Evolutionary conservation across 148 eudicot species (phyloP).

Genomic region (Vaccinium corymbosum): DNA sequence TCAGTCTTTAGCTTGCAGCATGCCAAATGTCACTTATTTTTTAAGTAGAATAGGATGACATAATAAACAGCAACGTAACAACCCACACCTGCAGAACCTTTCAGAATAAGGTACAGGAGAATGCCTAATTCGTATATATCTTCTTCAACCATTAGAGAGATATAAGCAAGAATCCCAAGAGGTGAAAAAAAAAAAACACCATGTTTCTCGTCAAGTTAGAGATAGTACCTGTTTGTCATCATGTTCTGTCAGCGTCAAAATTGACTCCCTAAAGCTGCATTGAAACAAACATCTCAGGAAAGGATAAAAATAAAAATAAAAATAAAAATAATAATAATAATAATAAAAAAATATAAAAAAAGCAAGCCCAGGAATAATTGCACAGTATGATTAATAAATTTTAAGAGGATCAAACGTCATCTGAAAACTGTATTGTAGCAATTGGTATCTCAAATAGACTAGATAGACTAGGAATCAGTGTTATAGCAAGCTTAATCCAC

Average conservation of each 20-base stretch:
- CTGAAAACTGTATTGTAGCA: neutral
- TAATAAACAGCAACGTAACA: slow-evolving; percentile 6
- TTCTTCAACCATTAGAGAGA: neutral
- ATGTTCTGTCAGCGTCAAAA: slow-evolving; percentile 69
- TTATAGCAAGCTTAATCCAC: neutral
- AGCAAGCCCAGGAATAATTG: neutral
- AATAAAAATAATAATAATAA: too few species aligned
- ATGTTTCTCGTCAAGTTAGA: neutral
- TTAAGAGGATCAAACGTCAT: slow-evolving; percentile 1
- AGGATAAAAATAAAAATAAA: neutral
- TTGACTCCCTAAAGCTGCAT: slow-evolving; percentile 85
- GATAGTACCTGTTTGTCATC: slow-evolving; percentile 70
- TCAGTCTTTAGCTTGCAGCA: neutral
- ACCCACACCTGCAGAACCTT: neutral
- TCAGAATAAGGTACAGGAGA: neutral
- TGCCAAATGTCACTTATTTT: neutral
- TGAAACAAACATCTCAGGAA: slow-evolving; percentile 16
- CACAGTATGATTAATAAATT: neutral
- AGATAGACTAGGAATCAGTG: neutral
- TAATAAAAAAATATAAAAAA: too few species aligned
- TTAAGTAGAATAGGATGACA: neutral
- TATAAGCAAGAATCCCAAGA: neutral
- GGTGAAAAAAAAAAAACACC: neutral
- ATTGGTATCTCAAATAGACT: neutral
- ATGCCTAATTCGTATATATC: neutral